Percentiles rank a stretch among this genome's conserved stretches.
Conservation (phyloP, 1,139 yeast genomes). For the Yamadazyma siamensis region DNA sequence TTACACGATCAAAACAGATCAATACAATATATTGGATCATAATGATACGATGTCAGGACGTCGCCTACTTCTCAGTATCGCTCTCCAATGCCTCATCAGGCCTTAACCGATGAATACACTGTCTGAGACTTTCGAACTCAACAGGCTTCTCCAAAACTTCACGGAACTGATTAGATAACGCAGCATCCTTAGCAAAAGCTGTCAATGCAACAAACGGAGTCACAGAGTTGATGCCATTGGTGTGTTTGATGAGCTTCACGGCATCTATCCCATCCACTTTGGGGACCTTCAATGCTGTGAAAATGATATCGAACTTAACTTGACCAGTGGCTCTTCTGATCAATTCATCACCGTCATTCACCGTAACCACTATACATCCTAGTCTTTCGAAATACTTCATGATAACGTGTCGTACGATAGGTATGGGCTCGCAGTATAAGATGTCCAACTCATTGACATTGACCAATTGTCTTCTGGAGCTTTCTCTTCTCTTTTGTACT, state of each 20-base stretch:
- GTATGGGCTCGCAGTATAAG: conserved; percentile 82
- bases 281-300: conserved; percentile 70
- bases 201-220: conserved; percentile 83
- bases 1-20: no score
- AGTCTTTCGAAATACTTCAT: conserved; percentile 61
- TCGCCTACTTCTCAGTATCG: conserved; percentile 8
- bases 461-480: conserved; percentile 34
- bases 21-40: no score
- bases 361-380: conserved; percentile 81
- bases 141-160: conserved; percentile 78
- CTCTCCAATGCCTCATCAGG: conserved; percentile 30
- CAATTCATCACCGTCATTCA: conserved; percentile 78
- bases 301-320: conserved; percentile 78
- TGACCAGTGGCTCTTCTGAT: conserved; percentile 80
- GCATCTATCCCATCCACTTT: conserved; percentile 73
- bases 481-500: conserved; percentile 56
- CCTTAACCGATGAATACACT: conserved; percentile 20
- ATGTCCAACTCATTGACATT: conserved; percentile 50
- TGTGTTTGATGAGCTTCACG: conserved; percentile 70
- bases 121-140: conserved; percentile 27
- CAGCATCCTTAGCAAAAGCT: conserved; percentile 68
- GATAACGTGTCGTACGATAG: conserved; percentile 71
- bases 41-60: no score
- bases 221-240: conserved; percentile 68
- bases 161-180: conserved; percentile 55